These are phyloP conservation scores for Lactuca sativa DNA, from an alignment of 129 eudicot genomes.

Conservation along the genomic window DNA sequence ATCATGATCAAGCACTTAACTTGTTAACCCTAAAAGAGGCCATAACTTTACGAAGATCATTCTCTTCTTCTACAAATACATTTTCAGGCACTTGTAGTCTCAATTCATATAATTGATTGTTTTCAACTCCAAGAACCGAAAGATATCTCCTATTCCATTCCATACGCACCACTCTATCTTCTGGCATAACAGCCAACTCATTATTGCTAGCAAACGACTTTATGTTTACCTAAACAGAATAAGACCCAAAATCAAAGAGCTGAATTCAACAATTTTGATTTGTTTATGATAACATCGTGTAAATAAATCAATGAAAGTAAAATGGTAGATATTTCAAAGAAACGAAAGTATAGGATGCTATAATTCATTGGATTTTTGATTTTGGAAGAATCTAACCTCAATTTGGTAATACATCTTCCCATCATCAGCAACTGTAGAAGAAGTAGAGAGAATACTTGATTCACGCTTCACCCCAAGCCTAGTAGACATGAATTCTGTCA, in stretches of 20 bases:
- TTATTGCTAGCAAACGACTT: constrained; percentile 95
- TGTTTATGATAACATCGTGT: constrained; percentile 1
- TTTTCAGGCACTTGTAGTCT: constrained; percentile 87
- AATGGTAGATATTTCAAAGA: background rate
- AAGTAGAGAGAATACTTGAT: constrained; percentile 69
- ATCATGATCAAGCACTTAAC: constrained; percentile 41
- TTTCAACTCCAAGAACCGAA: constrained; percentile 97
- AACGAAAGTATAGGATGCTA: background rate
- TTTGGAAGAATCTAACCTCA: constrained; percentile 48
- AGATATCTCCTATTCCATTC: constrained; percentile 93
- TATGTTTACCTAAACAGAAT: constrained; percentile 63
- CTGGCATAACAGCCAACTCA: constrained; percentile 94
- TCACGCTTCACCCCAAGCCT: constrained; percentile 94
- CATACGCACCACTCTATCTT: constrained; percentile 70
- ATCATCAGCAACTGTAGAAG: constrained; percentile 79
- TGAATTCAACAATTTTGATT: background rate
- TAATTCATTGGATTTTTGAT: background rate
- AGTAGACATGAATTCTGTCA: constrained; percentile 97
- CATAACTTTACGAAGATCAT: constrained; percentile 78
- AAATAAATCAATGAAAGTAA: too few relatives aligned
- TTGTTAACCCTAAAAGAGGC: constrained; percentile 88
- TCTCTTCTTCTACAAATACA: constrained; percentile 73
- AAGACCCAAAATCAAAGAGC: background rate
- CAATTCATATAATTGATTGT: constrained; percentile 79
- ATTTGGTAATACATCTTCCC: constrained; percentile 88